Evolutionary conservation across 495 filamentous ascomycete species (phyloP), one percentile per base, ranked within the genome.

Genomic region (Symbiotaphrina buchneri): DNA sequence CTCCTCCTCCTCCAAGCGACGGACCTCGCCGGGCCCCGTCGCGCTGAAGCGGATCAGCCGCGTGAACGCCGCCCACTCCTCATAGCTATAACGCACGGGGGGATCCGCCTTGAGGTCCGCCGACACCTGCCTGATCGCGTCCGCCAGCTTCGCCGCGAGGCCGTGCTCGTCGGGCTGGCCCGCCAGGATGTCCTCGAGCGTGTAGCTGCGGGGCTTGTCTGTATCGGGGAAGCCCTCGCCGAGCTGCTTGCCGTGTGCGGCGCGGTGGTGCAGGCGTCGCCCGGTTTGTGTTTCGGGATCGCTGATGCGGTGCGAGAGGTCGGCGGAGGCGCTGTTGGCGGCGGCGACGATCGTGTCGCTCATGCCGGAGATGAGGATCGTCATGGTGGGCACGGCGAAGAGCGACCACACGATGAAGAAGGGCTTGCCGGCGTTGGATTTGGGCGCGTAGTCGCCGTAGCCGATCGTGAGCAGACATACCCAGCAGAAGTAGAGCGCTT

Each of bases 301-400:
- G 5, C 72, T 47, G 1, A 59, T 60, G 37, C 58, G 69, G 30
- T 67, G 62, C 10, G 58, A 65, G 10, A 70, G 34, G 1, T 37
- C 36, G 32, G 51, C 55, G 0, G 61, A 64, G 25, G 52, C 63
- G 15, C 51, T 47, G 32, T 71, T 70, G 51, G 68, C 70, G 19
- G 44, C 54, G 5, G 47, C 44, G 11, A 74, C 60, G 25, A 74
- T 46, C 0, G 69, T 74, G 35, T 71, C 61, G 32, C 64, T 66
- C 58, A 73, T 67, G 42, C 70, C 62, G 11, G 53, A 57, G 21
- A 74, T 63, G 1, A 74, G 58, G 35, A 70, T 66, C 1, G 69
- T 73, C 69, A 74, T 74, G 2, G 68, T 74, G 1, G 69, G 69
- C 4, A 74, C 60, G 18, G 69, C 67, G 20, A 73, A 51, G 0